Base-by-base conservation (phyloP, 2,329 filamentous ascomycete species). In the Pezicula radicicola region DNA sequence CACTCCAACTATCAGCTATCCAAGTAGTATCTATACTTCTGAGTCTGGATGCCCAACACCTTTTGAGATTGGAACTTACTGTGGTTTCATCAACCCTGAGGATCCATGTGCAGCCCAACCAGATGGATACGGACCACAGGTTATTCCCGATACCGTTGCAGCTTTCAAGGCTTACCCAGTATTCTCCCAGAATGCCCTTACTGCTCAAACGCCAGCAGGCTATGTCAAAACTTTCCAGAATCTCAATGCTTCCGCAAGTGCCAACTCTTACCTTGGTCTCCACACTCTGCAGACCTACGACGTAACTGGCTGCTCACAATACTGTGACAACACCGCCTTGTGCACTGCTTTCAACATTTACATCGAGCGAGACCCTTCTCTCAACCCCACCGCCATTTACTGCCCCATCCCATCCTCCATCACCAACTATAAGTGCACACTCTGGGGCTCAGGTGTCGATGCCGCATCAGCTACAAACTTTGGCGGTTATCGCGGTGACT, bases 51-150 rank as follows among this genome's bases (percentile, higher is more conserved):
- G 66, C 56, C 55, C 63, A 7, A 67, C 61, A 6, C 54, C 55
- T 5, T 62, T 61, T 16, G 65, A 68, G 51, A 60, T 56, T 12
- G 66, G 66, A 21, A 69, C 66, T 7, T 68, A 61, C 59, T 68
- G 67, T 45, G 68, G 68, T 19, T 70, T 70, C 56, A 66, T 69
- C 58, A 70, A 70, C 54, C 68, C 68, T 7, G 58, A 68, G 21
- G 68, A 70, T 46, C 58, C 67, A 44, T 72, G 68, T 54, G 63
- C 67, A 19, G 62, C 66, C 51, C 68, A 71, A 54, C 67, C 68
- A 51, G 21, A 21, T 21, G 68, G 68, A 2, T 50, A 54, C 16
- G 68, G 68, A 10, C 67, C 64, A n/a, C 44, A 56, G 3, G 56
- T 63, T 7, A 25, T 27, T 27, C 66, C 67, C 4, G 70, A 73